Evolutionary conservation across 2,329 filamentous ascomycete genomes (phyloP), one percentile per base, ranked within the genome.

Genomic region (Pseudogymnoascus verrucosus): DNA sequence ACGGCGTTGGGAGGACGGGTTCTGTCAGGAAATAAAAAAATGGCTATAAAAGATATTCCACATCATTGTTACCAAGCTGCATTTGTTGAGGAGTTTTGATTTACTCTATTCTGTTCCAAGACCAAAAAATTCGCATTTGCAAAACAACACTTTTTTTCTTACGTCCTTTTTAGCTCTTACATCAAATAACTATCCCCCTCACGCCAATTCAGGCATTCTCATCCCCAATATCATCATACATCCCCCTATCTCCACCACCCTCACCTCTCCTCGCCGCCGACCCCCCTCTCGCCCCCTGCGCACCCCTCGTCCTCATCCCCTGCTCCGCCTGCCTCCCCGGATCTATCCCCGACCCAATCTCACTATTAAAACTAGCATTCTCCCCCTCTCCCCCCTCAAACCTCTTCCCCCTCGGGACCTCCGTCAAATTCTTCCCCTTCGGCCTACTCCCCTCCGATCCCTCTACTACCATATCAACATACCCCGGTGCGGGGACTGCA

Each of bases 301-400:
- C 47, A 1, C 23, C 23, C 8, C 14, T 54, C 47, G 47, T 54
- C 47, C 47, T 54, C 47, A 54, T 54, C 7, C 26, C 26, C 42
- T 73, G 67, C 71, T 82, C 80, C 4, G 80, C 80, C 40, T 76
- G 64, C 7, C 77, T 69, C 61, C 76, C 75, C 3, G 82, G 81
- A 67, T 84, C 82, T 64, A 80, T 71, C 68, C 77, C 73, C 5
- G 76, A 77, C 1, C 81, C 81, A 65, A 78, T 77, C 68, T 82
- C 77, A 3, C 76, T 62, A 37, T 66, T 70, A 40, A 71, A 73
- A 63, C 71, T 72, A 14, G 70, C 71, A 62, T 74, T 73, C 42
- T 72, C 70, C 4, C 44, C 54, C 61, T 69, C 69, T 26, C 67
- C 62, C 21, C 66, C 67, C 23, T 70, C 67, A 66, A 72, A 69